phyloP scores from a whole-genome alignment of 2,329 filamentous ascomycete genomes.

The Aspergillus cejpii region DNA sequence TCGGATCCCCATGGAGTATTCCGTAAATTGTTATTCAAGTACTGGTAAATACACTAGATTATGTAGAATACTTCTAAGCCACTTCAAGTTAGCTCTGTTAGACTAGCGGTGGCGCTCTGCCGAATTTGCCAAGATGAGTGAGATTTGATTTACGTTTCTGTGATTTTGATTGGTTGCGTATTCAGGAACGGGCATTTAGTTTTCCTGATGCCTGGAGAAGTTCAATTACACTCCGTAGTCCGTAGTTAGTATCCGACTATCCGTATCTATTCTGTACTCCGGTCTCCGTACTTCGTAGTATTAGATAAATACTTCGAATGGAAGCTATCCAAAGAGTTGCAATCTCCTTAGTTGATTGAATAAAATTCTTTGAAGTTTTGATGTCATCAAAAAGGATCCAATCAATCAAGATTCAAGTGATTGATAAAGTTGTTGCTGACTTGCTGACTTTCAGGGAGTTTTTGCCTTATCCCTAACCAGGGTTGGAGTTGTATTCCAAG shows the following conservation, averaged over 20 bases:
- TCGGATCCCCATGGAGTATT: background rate
- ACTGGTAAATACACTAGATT: conserved; percentile 12
- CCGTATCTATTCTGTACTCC: too few relatives aligned
- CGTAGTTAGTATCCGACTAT: too few relatives aligned
- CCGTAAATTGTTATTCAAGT: too few relatives aligned
- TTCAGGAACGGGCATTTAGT: conserved; percentile 18
- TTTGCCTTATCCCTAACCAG: conserved; percentile 4
- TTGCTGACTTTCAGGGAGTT: background rate
- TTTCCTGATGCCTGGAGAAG: conserved; percentile 14
- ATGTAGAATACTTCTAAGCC: conserved; percentile 3
- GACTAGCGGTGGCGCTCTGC: conserved; percentile 15
- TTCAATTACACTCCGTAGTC: too few relatives aligned
- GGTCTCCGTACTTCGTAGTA: too few relatives aligned
- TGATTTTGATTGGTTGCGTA: conserved; percentile 13
- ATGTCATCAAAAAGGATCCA: too few relatives aligned
- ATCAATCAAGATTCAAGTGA: too few relatives aligned
- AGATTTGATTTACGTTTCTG: conserved; percentile 17
- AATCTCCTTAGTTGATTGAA: too few relatives aligned
- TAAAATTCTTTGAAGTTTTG: too few relatives aligned
- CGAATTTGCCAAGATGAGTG: conserved; percentile 18
- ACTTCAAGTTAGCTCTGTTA: conserved; percentile 6
- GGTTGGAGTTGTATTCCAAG: conserved; percentile 3
- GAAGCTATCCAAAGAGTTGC: too few relatives aligned
- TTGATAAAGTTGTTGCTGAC: too few relatives aligned
- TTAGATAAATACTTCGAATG: too few relatives aligned